These are phyloP conservation scores for Vitis vinifera DNA, from an alignment of 164 flowering plant genomes.

Conservation along the genomic window DNA sequence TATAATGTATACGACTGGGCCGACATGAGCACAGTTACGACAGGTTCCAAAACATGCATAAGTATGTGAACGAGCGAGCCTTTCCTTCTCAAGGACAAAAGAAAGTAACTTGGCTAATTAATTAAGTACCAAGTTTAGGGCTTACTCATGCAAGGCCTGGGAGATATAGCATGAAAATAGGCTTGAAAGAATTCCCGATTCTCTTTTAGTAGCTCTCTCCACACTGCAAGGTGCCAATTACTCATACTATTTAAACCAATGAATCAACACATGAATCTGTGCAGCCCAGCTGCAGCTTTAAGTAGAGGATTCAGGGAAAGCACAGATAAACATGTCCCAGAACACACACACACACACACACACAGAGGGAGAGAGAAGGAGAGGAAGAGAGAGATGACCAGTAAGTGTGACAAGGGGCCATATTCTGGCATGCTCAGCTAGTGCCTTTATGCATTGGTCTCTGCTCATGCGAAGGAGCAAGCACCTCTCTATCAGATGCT, in stretches of 20 bases:
- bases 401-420: constrained; percentile 68
- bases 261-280: neutral
- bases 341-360: neutral
- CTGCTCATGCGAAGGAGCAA: constrained; percentile 66
- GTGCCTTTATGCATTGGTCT: constrained; percentile 67
- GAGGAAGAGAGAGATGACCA: constrained; percentile 32
- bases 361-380: neutral
- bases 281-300: too few relatives aligned
- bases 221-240: constrained; percentile 47
- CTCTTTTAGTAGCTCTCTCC: constrained; percentile 78
- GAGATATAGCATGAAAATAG: constrained; percentile 45
- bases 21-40: too few relatives aligned
- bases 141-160: constrained; percentile 36
- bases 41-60: too few relatives aligned
- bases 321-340: too few relatives aligned
- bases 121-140: too few relatives aligned
- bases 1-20: too few relatives aligned
- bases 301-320: neutral
- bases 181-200: constrained; percentile 67
- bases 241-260: neutral
- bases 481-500: constrained; percentile 83
- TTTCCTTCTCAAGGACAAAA: too few relatives aligned
- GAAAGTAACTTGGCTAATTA: too few relatives aligned
- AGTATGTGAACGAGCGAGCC: too few relatives aligned
- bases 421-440: constrained; percentile 61